Evolutionary conservation across 139 green algal genomes (phyloP).

Genomic region (Micractinium sp.): DNA sequence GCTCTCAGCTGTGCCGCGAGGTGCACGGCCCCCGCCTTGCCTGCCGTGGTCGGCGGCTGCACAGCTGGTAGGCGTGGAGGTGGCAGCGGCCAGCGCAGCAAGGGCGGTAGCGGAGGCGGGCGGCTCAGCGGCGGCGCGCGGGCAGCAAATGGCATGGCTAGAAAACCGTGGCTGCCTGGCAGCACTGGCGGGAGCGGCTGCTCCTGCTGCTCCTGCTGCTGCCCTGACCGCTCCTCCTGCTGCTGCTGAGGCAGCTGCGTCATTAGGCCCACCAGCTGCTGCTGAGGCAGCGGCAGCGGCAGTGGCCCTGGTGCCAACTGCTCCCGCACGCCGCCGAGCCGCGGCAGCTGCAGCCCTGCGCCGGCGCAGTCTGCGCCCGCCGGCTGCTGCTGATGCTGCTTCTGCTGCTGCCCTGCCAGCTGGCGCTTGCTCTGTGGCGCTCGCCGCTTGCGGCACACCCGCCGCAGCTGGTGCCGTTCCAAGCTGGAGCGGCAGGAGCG

Average conservation of each 20-base stretch:
- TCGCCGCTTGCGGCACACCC: not conserved
- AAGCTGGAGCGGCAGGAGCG: not conserved
- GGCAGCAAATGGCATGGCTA: not conserved
- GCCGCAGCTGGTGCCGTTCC: not conserved
- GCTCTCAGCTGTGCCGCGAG: too few relatives aligned
- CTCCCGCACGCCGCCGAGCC: not conserved
- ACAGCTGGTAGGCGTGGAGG: too few relatives aligned
- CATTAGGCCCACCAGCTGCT: too few relatives aligned
- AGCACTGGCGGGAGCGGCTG: not conserved
- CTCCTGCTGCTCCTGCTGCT: not conserved
- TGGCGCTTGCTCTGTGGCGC: not conserved
- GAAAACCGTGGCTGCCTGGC: too few relatives aligned
- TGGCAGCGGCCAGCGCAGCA: too few relatives aligned
- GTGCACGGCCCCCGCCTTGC: too few relatives aligned
- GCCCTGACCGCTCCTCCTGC: not conserved
- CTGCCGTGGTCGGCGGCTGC: too few relatives aligned
- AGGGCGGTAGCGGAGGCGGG: not conserved
- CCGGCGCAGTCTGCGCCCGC: too few relatives aligned
- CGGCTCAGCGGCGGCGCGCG: too few relatives aligned
- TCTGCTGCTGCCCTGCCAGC: not conserved
- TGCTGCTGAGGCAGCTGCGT: not conserved
- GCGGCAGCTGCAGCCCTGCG: too few relatives aligned
- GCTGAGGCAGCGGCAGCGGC: not conserved
- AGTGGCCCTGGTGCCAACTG: not conserved
- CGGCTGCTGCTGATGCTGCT: not conserved